A percentile compares a stretch with the other conserved stretches of the same genome.
Evolutionary conservation across 495 filamentous ascomycete genomes (phyloP).

Genomic region (Aspergillus sclerotiicarbonarius): DNA sequence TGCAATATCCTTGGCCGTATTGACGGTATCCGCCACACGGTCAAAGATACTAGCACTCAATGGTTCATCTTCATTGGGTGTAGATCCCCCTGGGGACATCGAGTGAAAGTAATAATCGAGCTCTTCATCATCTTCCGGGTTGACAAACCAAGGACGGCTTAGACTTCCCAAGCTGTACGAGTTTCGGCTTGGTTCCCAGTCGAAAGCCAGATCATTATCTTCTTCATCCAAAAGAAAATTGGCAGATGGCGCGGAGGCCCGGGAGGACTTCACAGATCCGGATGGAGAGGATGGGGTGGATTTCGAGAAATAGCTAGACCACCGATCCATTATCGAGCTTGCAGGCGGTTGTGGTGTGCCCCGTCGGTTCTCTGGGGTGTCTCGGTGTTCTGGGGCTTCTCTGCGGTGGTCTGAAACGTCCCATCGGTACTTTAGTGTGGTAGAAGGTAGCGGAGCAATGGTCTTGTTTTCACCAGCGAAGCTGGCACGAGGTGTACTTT

Average conservation of each 20-base stretch:
- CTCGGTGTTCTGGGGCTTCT: no score
- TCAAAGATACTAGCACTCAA: constrained; percentile 65
- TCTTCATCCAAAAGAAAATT: constrained; percentile 74
- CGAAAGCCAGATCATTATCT: constrained; percentile 54
- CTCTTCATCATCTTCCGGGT: constrained; percentile 35
- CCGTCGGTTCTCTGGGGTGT: constrained; percentile 80
- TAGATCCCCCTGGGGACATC: constrained; percentile 82
- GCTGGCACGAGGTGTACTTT: constrained; percentile 51
- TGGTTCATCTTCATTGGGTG: constrained; percentile 65
- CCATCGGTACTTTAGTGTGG: constrained; percentile 83
- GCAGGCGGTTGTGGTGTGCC: constrained; percentile 66
- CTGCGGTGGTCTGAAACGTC: no score
- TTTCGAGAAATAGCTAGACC: constrained; percentile 41
- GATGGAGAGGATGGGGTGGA: constrained; percentile 60
- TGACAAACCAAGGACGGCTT: constrained; percentile 38
- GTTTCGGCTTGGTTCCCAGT: constrained; percentile 37
- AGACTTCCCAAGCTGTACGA: constrained; percentile 22
- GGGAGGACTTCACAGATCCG: constrained; percentile 72
- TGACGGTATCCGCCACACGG: constrained; percentile 87
- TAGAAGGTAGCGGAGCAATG: constrained; percentile 89
- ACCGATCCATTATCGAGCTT: constrained; percentile 32
- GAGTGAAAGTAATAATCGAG: constrained; percentile 56
- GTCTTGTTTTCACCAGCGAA: constrained; percentile 73
- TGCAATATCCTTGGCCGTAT: constrained; percentile 92
- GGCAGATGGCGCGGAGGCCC: constrained; percentile 66